Evolutionary conservation across 768 basidiomycete species (phyloP).

Genomic region (Russula virescens): DNA sequence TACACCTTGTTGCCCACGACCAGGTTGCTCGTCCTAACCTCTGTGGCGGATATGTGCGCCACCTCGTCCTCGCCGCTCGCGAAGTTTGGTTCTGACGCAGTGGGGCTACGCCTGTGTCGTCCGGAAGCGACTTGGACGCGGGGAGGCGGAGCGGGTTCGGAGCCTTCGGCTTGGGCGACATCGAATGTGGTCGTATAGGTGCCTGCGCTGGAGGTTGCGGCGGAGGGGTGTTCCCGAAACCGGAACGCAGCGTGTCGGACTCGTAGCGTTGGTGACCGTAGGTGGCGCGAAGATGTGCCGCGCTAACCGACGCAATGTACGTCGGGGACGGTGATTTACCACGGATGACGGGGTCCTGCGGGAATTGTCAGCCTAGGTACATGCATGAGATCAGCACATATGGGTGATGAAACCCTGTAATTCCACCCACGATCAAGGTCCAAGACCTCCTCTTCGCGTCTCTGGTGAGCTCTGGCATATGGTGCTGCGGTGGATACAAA

Average conservation of each 20-base stretch:
- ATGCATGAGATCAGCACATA: not conserved
- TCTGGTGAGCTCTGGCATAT: constrained; percentile 27
- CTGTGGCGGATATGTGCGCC: constrained; percentile 12
- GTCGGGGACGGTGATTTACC: constrained; percentile 54
- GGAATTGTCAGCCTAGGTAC: constrained; percentile 25
- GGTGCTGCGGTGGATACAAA: not conserved
- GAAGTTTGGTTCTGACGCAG: constrained; percentile 45
- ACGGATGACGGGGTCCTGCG: constrained; percentile 24
- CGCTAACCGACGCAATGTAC: constrained; percentile 28
- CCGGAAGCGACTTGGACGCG: constrained; percentile 7
- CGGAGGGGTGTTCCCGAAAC: constrained; percentile 31
- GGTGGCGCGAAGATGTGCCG: constrained; percentile 30
- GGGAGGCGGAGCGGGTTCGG: constrained; percentile 12
- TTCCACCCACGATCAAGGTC: constrained; percentile 42
- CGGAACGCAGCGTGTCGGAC: constrained; percentile 66
- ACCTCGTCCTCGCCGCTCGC: constrained; percentile 37
- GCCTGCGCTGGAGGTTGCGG: not conserved
- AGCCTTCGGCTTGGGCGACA: constrained; percentile 13
- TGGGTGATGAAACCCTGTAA: not conserved
- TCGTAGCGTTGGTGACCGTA: constrained; percentile 60
- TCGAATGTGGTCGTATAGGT: constrained; percentile 15
- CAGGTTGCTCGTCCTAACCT: constrained; percentile 22
- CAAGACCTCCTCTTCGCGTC: constrained; percentile 29
- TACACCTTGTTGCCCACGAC: constrained; percentile 68
- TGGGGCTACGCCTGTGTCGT: constrained; percentile 64